phyloP scores from a whole-genome alignment of 768 basidiomycete species.

The Pleurotus djamor region DNA sequence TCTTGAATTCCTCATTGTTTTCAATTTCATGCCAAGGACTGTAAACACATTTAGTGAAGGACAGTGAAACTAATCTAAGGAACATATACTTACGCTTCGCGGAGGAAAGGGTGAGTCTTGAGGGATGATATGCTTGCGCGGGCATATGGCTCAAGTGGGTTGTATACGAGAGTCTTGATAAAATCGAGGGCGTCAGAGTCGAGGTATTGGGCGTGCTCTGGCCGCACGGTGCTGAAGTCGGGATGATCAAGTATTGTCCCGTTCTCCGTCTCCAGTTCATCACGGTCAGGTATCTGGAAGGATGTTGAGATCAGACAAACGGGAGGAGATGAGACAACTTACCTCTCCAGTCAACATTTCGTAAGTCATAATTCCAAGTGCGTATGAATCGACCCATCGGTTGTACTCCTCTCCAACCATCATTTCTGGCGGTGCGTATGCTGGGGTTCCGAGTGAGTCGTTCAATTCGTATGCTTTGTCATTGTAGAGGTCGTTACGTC shows the following conservation, averaged over 20 bases:
- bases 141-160: background rate
- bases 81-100: background rate
- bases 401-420: background rate
- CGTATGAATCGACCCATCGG: background rate
- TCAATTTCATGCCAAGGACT: constrained; percentile 7
- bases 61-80: background rate
- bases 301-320: background rate
- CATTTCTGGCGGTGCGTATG: background rate
- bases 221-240: background rate
- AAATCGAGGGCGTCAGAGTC: background rate
- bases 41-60: background rate
- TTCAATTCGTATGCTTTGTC: background rate
- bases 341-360: background rate
- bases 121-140: background rate
- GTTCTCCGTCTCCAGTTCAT: background rate
- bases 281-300: background rate
- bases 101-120: constrained; percentile 2
- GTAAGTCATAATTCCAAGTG: background rate
- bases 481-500: background rate
- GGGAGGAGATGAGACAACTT: background rate
- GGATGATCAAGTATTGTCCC: background rate
- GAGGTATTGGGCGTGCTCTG: background rate
- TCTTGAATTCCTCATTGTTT: background rate
- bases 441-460: background rate
- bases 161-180: background rate